Conservation (phyloP, 768 basidiomycete species). For the Strobilomyces confusus region DNA sequence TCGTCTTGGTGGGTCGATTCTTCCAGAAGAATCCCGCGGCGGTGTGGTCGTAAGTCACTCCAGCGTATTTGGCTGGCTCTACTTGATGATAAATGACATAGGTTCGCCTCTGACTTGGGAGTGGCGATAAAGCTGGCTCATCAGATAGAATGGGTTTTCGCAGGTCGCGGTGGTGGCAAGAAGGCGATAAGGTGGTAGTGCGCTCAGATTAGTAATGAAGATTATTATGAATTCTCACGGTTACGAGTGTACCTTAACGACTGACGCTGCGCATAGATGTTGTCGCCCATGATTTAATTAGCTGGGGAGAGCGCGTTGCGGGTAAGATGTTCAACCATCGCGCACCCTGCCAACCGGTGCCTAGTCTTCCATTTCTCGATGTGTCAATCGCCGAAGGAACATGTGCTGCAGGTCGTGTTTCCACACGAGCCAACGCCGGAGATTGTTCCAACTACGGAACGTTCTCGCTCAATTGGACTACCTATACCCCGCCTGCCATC, state of each 20-base stretch:
- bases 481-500: not conserved
- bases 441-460: not conserved
- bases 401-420: not conserved
- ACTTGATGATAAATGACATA: not conserved
- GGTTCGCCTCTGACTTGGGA: slow-evolving; percentile 54
- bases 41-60: slow-evolving; percentile 34
- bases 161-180: slow-evolving; percentile 30
- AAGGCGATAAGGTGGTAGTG: slow-evolving; percentile 17
- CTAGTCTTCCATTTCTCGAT: not conserved
- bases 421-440: not conserved
- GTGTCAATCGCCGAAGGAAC: not conserved
- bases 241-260: no score
- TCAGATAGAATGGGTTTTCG: slow-evolving; percentile 56
- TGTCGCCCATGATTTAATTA: not conserved
- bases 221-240: not conserved
- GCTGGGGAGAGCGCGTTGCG: not conserved
- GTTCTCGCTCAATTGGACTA: not conserved
- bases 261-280: no score
- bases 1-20: slow-evolving; percentile 46
- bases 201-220: not conserved
- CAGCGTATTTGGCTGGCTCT: not conserved
- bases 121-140: slow-evolving; percentile 43
- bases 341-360: not conserved
- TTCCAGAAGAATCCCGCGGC: slow-evolving; percentile 60
- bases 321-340: not conserved